phyloP scores from a whole-genome alignment of 23 red algal species.

The Gracilaria caudata region DNA sequence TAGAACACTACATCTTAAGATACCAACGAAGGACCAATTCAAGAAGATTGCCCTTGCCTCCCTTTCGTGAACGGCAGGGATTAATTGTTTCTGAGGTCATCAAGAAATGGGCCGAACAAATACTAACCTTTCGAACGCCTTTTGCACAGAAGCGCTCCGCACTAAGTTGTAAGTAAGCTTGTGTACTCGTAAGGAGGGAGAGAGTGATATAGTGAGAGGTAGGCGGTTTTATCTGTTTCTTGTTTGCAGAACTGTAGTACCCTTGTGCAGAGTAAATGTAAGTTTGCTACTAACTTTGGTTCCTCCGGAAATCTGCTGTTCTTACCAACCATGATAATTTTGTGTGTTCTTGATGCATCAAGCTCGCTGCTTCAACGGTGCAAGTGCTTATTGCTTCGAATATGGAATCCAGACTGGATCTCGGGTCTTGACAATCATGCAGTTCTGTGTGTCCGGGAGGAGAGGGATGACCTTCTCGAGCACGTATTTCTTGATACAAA shows the following conservation, averaged over 20 bases:
- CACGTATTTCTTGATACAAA: slow-evolving; percentile 33
- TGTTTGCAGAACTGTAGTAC: not conserved
- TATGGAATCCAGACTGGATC: slow-evolving; percentile 16
- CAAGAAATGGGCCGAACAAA: too few species aligned
- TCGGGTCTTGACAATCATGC: not conserved
- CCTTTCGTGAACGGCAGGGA: too few species aligned
- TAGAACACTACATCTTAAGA: too few species aligned
- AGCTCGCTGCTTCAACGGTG: not conserved
- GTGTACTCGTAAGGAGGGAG: too few species aligned
- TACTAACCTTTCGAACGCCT: too few species aligned
- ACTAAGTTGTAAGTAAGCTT: too few species aligned
- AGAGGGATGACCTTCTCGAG: slow-evolving; percentile 27
- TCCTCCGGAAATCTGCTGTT: not conserved
- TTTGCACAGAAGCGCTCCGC: too few species aligned
- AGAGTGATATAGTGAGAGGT: too few species aligned
- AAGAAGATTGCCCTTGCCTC: too few species aligned
- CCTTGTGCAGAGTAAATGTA: too few species aligned
- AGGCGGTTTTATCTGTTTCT: not conserved
- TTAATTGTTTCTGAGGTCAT: too few species aligned
- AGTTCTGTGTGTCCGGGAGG: slow-evolving; percentile 11
- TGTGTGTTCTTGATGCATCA: not conserved
- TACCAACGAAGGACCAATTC: too few species aligned
- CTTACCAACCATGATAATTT: not conserved
- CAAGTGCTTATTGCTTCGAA: not conserved
- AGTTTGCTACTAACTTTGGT: not conserved